phyloP scores from a whole-genome alignment of 306 rosid species.

The Pterocarpus santalinus region DNA sequence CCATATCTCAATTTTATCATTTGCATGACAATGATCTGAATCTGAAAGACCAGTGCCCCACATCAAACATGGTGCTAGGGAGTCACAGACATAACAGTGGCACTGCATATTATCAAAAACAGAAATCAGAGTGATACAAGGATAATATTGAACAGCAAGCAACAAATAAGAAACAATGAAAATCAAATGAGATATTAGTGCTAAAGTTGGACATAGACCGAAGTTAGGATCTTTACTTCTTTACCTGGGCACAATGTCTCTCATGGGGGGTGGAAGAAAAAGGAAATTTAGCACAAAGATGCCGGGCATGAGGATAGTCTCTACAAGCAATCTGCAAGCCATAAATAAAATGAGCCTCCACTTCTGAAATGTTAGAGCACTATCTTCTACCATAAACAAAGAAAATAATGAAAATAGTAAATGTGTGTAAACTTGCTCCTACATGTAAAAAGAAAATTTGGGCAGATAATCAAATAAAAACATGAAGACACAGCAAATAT shows the following conservation, averaged over 20 bases:
- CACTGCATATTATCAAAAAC: slow-evolving; percentile 69
- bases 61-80: slow-evolving; percentile 71
- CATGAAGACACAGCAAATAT: slow-evolving; percentile 17
- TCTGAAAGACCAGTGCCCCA: slow-evolving; percentile 61
- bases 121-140: slow-evolving; percentile 31
- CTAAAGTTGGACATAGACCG: slow-evolving; percentile 17
- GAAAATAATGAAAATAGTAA: slow-evolving; percentile 7
- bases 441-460: slow-evolving; percentile 3
- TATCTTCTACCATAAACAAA: slow-evolving; percentile 27
- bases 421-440: neutral
- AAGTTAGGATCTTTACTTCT: slow-evolving; percentile 40
- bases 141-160: slow-evolving; percentile 20
- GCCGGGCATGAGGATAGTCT: slow-evolving; percentile 87
- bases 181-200: neutral
- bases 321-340: slow-evolving; percentile 80
- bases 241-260: slow-evolving; percentile 67
- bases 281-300: slow-evolving; percentile 75
- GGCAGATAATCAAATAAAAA: neutral
- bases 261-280: slow-evolving; percentile 75
- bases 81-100: slow-evolving; percentile 88
- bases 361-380: slow-evolving; percentile 32
- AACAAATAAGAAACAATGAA: slow-evolving; percentile 11
- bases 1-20: slow-evolving; percentile 70
- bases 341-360: slow-evolving; percentile 36
- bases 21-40: slow-evolving; percentile 81